Evolutionary conservation across 768 basidiomycete species (phyloP), one percentile per base, ranked within the genome.

Genomic region (Mycena kentingensis): DNA sequence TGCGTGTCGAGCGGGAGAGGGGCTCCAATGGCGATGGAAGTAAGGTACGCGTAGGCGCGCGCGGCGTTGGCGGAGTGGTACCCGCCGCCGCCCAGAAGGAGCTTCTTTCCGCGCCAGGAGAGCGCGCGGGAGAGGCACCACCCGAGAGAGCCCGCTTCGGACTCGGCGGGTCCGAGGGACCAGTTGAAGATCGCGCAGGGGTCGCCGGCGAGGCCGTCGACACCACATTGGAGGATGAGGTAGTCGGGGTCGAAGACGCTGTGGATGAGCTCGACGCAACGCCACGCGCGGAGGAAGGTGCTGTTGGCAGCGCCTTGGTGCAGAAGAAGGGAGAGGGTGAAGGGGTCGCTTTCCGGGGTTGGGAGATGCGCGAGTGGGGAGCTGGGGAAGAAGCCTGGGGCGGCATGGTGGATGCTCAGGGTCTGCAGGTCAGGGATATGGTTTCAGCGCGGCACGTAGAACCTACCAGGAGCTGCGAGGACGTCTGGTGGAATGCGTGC

Each of bases 161-260:
- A n/a, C n/a, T 24, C 21, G 8, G 5, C 5, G n/a, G 68, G 69
- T 8, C 74, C 80, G 24, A 92, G 67, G 5, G 79, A 74, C 84
- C 86, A 85, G 65, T 92, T 86, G 76, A 88, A 85, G 3, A 80
- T 78, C 4, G 79, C 77, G 68, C 85, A 85, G 1, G 88, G 87
- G 67, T 97, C 95, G 0, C 88, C 91, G 1, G 91, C 85, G 3
- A 98, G 77, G 0, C 85, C 91, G 58, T 98, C 95, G 1, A 84
- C 82, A 2, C 95, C 95, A 51, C 93, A 92, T 63, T 97, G 93
- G 0, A 97, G 63, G 0, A 96, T 78, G 13, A 92, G 67, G 60
- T 81, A 90, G 59, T 95, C 88, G 0, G 94, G 94, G 3, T 71
- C 63, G 65, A 88, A 94, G 0, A 78, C 74, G 12, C 75, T 70